phyloP scores from a whole-genome alignment of 805 yeast genomes.

The Candida peoriensis region DNA sequence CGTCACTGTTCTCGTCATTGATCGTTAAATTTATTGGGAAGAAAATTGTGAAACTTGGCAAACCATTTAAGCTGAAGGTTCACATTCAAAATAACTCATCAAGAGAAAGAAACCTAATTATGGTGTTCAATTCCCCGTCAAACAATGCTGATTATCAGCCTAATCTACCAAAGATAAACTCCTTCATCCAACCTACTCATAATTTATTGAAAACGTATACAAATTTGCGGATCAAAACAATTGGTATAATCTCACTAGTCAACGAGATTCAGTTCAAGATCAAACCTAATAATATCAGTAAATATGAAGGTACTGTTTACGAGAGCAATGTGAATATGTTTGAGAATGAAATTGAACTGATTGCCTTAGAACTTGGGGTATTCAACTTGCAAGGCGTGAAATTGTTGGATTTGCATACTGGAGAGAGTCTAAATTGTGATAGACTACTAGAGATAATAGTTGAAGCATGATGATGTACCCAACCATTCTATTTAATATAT shows the following conservation, averaged over 20 bases:
- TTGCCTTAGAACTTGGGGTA: constrained; percentile 63
- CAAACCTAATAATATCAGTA: constrained; percentile 39
- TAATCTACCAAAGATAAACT: constrained; percentile 21
- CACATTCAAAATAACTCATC: constrained; percentile 59
- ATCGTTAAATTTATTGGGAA: constrained; percentile 59
- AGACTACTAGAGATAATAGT: constrained; percentile 62
- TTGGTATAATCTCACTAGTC: constrained; percentile 58
- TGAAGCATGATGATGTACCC: constrained; percentile 7
- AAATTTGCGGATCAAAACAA: constrained; percentile 33
- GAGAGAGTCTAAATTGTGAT: constrained; percentile 70
- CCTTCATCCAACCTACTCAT: constrained; percentile 18
- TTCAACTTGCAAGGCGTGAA: constrained; percentile 61
- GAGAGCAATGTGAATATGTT: constrained; percentile 33
- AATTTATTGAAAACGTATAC: constrained; percentile 31
- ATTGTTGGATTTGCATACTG: constrained; percentile 55
- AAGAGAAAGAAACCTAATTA: constrained; percentile 46
- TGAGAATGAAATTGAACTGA: constrained; percentile 55
- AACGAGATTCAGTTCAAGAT: constrained; percentile 60
- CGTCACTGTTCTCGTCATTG: constrained; percentile 27
- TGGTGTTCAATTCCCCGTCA: constrained; percentile 30
- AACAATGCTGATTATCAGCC: constrained; percentile 13
- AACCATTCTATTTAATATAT: background rate
- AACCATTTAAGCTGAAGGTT: constrained; percentile 55
- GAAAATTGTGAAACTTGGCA: constrained; percentile 55
- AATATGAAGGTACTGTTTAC: too few species aligned